A percentile compares a stretch with the other conserved stretches of the same genome.
Evolutionary conservation across 1,284 basidiomycete species (phyloP).

Genomic region (Trametes sp.): DNA sequence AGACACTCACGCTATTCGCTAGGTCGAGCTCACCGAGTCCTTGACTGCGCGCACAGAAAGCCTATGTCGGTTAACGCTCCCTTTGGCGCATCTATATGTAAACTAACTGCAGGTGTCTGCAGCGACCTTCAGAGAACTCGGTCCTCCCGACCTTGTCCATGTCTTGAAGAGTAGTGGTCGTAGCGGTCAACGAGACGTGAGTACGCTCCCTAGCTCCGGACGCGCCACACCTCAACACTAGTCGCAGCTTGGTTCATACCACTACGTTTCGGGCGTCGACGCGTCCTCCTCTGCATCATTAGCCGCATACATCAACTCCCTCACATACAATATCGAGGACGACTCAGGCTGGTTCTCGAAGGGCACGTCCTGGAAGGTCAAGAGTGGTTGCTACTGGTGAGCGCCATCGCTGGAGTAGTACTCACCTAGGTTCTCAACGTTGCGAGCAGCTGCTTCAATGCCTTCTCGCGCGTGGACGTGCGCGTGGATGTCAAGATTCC

Average conservation of each 20-base stretch:
- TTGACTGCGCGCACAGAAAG: constrained; percentile 92
- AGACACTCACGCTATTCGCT: constrained; percentile 16
- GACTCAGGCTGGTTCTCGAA: constrained; percentile 93
- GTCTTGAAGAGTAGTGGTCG: constrained; percentile 92
- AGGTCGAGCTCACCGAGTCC: constrained; percentile 93
- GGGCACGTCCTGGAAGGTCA: constrained; percentile 88
- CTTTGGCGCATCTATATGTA: constrained; percentile 5
- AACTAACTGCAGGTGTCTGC: constrained; percentile 33
- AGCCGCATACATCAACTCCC: constrained; percentile 97
- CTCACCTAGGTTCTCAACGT: not conserved
- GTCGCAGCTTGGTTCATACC: constrained; percentile 87
- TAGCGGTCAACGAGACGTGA: constrained; percentile 84
- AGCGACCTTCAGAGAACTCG: constrained; percentile 96
- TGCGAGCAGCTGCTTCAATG: constrained; percentile 88
- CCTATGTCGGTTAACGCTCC: constrained; percentile 67
- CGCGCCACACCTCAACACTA: constrained; percentile 20
- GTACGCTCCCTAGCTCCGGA: constrained; percentile 41
- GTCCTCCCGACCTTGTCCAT: constrained; percentile 96
- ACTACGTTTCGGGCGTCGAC: constrained; percentile 96
- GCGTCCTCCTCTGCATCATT: constrained; percentile 97
- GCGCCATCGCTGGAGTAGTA: constrained; percentile 36
- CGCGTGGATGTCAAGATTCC: constrained; percentile 99
- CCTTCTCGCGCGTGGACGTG: constrained; percentile 96
- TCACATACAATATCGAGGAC: constrained; percentile 95
- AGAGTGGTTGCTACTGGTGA: constrained; percentile 94